A percentile compares a stretch with the other conserved stretches of the same genome.
phyloP scores from a whole-genome alignment of 192 early-diverging fungal species.

The Gryganskiella cystojenkinii region DNA sequence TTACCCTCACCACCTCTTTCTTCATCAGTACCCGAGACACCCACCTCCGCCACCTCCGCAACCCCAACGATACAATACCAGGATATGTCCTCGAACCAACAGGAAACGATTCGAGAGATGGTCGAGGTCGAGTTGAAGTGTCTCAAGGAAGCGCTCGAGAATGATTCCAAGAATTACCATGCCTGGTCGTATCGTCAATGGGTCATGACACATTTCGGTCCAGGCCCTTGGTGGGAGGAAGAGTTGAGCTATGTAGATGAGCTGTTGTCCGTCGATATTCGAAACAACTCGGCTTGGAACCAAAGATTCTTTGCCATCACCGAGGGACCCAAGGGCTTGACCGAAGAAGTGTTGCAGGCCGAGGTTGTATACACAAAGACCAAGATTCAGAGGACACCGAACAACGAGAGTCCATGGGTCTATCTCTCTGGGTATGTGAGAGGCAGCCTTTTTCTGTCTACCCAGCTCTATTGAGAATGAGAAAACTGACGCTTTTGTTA shows the following conservation, averaged over 20 bases:
- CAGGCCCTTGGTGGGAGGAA: slow-evolving; percentile 72
- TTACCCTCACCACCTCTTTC: slow-evolving; percentile 42
- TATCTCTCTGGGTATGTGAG: slow-evolving; percentile 82
- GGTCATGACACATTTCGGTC: slow-evolving; percentile 78
- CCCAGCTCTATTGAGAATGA: too few species aligned
- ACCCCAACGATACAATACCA: slow-evolving; percentile 25
- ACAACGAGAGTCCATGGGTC: slow-evolving; percentile 94
- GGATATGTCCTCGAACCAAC: slow-evolving; percentile 39
- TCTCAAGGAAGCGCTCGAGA: slow-evolving; percentile 72
- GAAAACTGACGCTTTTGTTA: background rate
- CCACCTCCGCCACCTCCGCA: background rate
- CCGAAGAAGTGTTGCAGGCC: slow-evolving; percentile 55
- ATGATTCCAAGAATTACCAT: slow-evolving; percentile 98
- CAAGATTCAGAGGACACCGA: slow-evolving; percentile 83
- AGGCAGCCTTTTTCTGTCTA: background rate
- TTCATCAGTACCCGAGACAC: slow-evolving; percentile 11
- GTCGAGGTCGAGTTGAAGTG: slow-evolving; percentile 76
- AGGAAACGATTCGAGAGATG: slow-evolving; percentile 47
- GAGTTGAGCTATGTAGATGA: slow-evolving; percentile 83
- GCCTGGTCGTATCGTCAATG: slow-evolving; percentile 98
- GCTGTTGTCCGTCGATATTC: slow-evolving; percentile 81
- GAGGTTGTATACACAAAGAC: slow-evolving; percentile 79
- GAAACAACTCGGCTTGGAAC: slow-evolving; percentile 99
- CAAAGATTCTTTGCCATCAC: slow-evolving; percentile 88
- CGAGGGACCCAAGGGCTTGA: slow-evolving; percentile 35